Evolutionary conservation across 2,329 filamentous ascomycete genomes (phyloP), one percentile per base, ranked within the genome.

Genomic region (Fusarium brachygibbosum): DNA sequence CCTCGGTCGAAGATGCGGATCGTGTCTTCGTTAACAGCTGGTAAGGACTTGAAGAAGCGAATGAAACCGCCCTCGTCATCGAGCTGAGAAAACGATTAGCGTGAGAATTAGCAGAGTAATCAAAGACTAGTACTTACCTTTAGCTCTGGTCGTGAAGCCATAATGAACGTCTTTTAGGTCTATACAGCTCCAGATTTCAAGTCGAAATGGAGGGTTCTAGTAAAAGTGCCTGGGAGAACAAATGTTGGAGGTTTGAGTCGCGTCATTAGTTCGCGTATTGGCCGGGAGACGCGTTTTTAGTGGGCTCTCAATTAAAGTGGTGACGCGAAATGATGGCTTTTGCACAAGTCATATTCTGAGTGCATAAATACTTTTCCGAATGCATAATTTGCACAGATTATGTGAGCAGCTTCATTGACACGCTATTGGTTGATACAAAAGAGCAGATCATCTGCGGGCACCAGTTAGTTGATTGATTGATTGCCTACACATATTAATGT

Each of bases 1-100:
- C 93, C 92, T 69, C 96, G 90, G 76, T 98, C 94, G 77, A 98
- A 98, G 63, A 99, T 91, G 55, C 96, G 91, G 55, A 99, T 86
- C 0, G 93, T 94, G 56, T 92, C 91, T 38, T 89, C 86, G 72
- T 89, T 88, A 54, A 89, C 88, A 16, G 84, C 75, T 8, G 93
- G 89, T 4, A 99, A 86, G n/a, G 90, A 91, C 74, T 95, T 95
- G 85, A 97, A 99, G 83, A 94, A 97, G 73, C 91, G 93, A 82
- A 98, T 98, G 85, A 99, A 99, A 72, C 95, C 94, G 76, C 91
- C 90, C 84, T 99, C 96, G 78, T 99, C 96, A 76, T 99, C 97
- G 78, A 98, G 93, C 92, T 94, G 58, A 17, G 16, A 21, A 35
- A 48, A 16, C 68, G 25, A 56, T 73, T 19, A 41, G 66, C 45